Evolutionary conservation across 1,139 yeast species (phyloP).

Genomic region (Kluyveromyces marxianus): DNA sequence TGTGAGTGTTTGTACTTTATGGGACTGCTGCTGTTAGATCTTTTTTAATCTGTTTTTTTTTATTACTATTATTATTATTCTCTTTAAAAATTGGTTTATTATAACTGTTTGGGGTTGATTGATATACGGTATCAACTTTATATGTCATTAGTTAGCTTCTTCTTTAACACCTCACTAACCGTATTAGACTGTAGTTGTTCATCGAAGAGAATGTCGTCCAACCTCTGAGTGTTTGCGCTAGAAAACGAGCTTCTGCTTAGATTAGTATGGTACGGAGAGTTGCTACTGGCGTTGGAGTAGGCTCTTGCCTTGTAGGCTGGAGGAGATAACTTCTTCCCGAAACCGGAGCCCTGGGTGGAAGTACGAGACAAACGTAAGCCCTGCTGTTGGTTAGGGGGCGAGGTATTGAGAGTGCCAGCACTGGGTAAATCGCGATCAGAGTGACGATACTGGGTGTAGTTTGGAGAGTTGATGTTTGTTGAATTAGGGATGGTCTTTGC

Average conservation of each 20-base stretch:
- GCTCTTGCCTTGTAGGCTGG: slow-evolving; percentile 14
- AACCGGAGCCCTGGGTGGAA: slow-evolving; percentile 12
- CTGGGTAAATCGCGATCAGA: slow-evolving; percentile 6
- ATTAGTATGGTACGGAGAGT: slow-evolving; percentile 5
- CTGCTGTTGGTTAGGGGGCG: slow-evolving; percentile 9
- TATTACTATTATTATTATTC: too few species aligned
- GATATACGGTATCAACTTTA: slow-evolving; percentile 4
- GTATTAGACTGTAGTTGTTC: slow-evolving; percentile 19
- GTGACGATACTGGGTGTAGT: background rate
- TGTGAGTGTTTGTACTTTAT: too few species aligned
- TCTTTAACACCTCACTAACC: slow-evolving; percentile 21
- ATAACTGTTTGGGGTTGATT: background rate
- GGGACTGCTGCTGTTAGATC: too few species aligned
- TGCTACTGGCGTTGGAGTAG: slow-evolving; percentile 14
- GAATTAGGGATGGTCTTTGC: background rate
- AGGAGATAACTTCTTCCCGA: slow-evolving; percentile 12
- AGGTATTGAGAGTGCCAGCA: slow-evolving; percentile 7
- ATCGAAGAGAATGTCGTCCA: slow-evolving; percentile 15
- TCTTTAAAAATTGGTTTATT: too few species aligned
- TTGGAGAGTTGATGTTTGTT: background rate
- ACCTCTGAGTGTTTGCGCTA: slow-evolving; percentile 10
- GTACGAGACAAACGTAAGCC: slow-evolving; percentile 16
- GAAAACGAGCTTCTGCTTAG: slow-evolving; percentile 9
- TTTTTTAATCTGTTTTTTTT: too few species aligned
- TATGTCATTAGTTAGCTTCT: slow-evolving; percentile 9